Percentiles rank a stretch among this genome's conserved stretches.
Evolutionary conservation across 345 rosid genomes (phyloP).

Genomic region (Euphorbia peplus): DNA sequence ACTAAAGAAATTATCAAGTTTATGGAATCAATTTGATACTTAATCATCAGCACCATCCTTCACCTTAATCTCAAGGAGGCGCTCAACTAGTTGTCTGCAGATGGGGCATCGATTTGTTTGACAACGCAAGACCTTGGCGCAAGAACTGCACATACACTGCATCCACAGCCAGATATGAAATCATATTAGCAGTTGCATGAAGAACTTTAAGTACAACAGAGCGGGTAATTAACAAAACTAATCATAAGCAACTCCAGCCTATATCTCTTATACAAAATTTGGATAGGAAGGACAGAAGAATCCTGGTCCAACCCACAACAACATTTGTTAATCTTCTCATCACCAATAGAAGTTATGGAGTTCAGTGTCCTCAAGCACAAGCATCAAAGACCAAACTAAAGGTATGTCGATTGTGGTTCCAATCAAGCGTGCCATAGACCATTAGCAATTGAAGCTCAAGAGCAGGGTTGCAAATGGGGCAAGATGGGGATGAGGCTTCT

Average conservation of each 20-base stretch:
- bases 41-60: slow-evolving; percentile 29
- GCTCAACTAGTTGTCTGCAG: slow-evolving; percentile 50
- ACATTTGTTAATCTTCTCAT: background rate
- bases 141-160: slow-evolving; percentile 57
- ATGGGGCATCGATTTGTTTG: slow-evolving; percentile 52
- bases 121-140: slow-evolving; percentile 49
- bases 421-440: background rate
- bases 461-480: too few relatives aligned
- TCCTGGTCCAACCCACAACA: too few relatives aligned
- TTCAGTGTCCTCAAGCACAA: background rate
- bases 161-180: slow-evolving; percentile 6
- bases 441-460: background rate
- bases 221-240: background rate
- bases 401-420: background rate
- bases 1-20: background rate
- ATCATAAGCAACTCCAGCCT: background rate
- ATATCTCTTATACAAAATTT: background rate
- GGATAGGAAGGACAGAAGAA: background rate
- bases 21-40: background rate
- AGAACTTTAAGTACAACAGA: background rate
- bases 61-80: slow-evolving; percentile 52
- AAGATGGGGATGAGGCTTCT: too few relatives aligned
- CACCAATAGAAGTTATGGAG: background rate
- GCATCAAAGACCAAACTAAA: background rate
- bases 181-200: background rate